Base-by-base conservation (phyloP, 176 grass and related monocot species). In the Carex scoparia region DNA sequence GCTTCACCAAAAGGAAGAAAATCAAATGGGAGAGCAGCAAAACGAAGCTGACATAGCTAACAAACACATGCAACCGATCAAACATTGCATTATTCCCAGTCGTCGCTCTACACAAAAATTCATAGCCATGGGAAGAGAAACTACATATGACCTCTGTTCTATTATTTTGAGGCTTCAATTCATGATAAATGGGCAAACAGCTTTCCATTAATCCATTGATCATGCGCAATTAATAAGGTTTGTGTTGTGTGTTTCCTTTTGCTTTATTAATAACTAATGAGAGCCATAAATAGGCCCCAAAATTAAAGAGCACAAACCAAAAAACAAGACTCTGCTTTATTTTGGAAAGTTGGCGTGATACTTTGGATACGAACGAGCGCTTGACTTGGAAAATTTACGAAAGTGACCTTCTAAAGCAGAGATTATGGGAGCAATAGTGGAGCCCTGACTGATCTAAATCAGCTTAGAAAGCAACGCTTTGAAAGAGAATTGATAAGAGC, bases 1-100 rank as follows among this genome's bases (percentile, higher is more conserved):
- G 18, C 85, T 95, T 99, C 85, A 61, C 84, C 83, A 95, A 78
- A 94, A 94, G 88, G 88, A 95, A 75, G 48, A 69, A 72, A 7
- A 86, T 15, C 80, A 99, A 83, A 88, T 95, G 91, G 81, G 19
- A 30, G 90, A 91, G 0, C 84, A 94, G 84, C 6, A 99, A 88
- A 27, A 89, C 67, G 6, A 92, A 14, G 78, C 68, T 87, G 58
- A 93, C 72, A 3, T 80, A 89, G 54, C 77, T 37, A 59, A 46
- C 1, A 46, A 88, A 15, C 27, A 63, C 90, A 55, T 84, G 87
- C 85, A 91, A 72, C 8, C 89, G 86, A 66, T 66, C 19, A 63
- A 82, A 61, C 86, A 64, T 85, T 85, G 87, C 87, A 44, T 10
- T 83, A 44, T 10, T 83, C 3, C 33, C 57, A 5, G 61, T 32